Evolutionary conservation across 179 eudicot genomes (phyloP).

Genomic region (Sideroxylon spinosum): DNA sequence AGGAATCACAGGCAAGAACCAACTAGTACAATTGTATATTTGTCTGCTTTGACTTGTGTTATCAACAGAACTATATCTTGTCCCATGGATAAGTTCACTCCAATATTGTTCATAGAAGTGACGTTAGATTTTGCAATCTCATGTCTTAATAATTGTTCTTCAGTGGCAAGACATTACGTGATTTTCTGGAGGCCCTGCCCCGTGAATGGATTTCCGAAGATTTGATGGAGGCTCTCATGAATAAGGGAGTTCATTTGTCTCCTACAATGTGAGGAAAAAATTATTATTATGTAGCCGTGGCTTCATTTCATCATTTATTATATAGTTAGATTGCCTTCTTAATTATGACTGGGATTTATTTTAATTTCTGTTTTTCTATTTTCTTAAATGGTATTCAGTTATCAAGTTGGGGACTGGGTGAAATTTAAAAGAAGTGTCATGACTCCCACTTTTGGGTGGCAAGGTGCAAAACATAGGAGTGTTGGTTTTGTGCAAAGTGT

Average conservation of each 20-base stretch:
- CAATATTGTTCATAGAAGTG: conserved; percentile 2
- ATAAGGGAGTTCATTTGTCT: conserved; percentile 79
- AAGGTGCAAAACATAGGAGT: conserved; percentile 82
- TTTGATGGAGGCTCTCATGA: conserved; percentile 78
- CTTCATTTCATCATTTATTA: conserved; percentile 2
- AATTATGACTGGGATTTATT: conserved; percentile 11
- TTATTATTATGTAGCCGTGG: not conserved
- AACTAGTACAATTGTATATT: not conserved
- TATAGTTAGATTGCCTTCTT: not conserved
- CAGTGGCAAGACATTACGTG: conserved; percentile 92
- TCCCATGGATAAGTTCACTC: not conserved
- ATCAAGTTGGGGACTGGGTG: conserved; percentile 93
- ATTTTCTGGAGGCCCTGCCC: conserved; percentile 89
- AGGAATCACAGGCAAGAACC: conserved; percentile 83
- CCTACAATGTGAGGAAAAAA: conserved; percentile 71
- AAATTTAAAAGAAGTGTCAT: conserved; percentile 65
- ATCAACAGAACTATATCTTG: not conserved
- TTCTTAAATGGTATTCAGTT: conserved; percentile 41
- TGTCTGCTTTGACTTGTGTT: conserved; percentile 5
- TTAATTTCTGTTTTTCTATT: not conserved
- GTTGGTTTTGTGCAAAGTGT: conserved; percentile 94
- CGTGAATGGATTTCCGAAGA: conserved; percentile 99
- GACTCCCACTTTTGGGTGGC: conserved; percentile 88
- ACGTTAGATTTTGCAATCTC: not conserved
- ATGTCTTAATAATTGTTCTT: conserved; percentile 18